Evolutionary conservation across 1,139 yeast genomes (phyloP).

Genomic region (Candida dubliniensis): DNA sequence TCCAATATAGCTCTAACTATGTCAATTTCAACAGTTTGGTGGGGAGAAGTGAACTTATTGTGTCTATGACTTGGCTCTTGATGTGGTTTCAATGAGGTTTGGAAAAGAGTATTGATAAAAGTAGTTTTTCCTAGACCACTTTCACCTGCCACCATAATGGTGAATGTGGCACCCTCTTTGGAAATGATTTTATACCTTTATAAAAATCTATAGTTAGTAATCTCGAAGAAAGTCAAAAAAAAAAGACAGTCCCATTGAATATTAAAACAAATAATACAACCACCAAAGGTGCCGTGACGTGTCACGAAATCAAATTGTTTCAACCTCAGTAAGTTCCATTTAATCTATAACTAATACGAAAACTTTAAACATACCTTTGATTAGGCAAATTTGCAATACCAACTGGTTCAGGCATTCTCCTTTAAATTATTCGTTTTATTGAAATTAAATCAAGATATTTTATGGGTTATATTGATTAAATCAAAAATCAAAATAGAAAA

Average conservation of each 20-base stretch:
- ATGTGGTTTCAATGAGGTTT: slow-evolving; percentile 64
- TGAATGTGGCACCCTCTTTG: slow-evolving; percentile 84
- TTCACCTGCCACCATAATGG: slow-evolving; percentile 95
- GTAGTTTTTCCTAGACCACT: slow-evolving; percentile 94
- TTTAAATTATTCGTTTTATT: neutral
- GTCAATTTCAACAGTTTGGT: slow-evolving; percentile 89
- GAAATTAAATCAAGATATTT: neutral
- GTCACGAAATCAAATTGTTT: no score
- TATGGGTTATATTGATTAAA: slow-evolving; percentile 1
- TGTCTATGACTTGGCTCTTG: slow-evolving; percentile 68
- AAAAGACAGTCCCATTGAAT: neutral
- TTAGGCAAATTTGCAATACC: slow-evolving; percentile 92
- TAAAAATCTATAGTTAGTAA: slow-evolving; percentile 6
- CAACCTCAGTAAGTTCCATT: no score
- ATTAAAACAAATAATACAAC: neutral
- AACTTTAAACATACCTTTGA: slow-evolving; percentile 62
- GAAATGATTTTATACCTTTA: slow-evolving; percentile 80
- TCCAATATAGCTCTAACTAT: slow-evolving; percentile 88
- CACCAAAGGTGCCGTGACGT: neutral
- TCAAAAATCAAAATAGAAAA: neutral
- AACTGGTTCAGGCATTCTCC: slow-evolving; percentile 52
- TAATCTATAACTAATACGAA: neutral
- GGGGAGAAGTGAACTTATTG: slow-evolving; percentile 59
- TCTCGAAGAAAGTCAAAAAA: neutral
- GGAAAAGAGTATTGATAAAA: slow-evolving; percentile 88